These are phyloP conservation scores for Agaricus subrufescens DNA, from an alignment of 768 basidiomycete genomes.

Conservation along the genomic window DNA sequence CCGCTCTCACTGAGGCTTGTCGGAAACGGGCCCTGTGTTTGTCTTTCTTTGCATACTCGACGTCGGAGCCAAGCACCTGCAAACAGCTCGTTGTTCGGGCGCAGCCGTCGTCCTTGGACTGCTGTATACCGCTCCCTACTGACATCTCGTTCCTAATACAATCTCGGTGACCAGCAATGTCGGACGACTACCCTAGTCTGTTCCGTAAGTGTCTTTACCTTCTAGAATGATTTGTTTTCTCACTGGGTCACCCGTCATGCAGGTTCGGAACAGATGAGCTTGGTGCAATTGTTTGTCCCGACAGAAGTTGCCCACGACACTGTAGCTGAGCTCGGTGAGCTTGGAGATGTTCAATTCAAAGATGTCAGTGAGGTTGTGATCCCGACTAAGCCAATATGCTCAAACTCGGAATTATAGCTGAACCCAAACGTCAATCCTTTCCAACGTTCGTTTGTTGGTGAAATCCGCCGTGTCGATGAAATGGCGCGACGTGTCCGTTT, in stretches of 20 bases:
- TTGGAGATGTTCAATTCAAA: slow-evolving; percentile 95
- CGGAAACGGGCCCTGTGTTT: background rate
- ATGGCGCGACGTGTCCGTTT: slow-evolving; percentile 94
- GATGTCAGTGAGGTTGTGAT: slow-evolving; percentile 54
- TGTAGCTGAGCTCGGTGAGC: slow-evolving; percentile 90
- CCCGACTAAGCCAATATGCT: background rate
- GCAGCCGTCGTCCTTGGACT: background rate
- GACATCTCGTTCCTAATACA: background rate
- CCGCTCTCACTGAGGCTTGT: background rate
- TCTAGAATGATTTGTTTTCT: background rate
- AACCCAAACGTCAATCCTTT: slow-evolving; percentile 96
- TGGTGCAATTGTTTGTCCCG: slow-evolving; percentile 95
- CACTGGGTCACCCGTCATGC: slow-evolving; percentile 4
- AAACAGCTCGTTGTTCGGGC: background rate
- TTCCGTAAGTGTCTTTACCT: slow-evolving; percentile 56
- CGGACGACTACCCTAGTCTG: slow-evolving; percentile 77
- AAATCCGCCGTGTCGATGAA: slow-evolving; percentile 93
- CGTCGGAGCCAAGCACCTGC: background rate
- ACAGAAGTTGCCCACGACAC: slow-evolving; percentile 97
- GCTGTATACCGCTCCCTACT: background rate
- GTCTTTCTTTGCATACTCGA: background rate
- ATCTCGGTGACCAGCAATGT: slow-evolving; percentile 36
- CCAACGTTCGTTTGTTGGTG: slow-evolving; percentile 96
- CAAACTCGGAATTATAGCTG: slow-evolving; percentile 46
- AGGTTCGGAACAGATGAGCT: slow-evolving; percentile 98